Percentiles rank a stretch among this genome's conserved stretches.
phyloP scores from a whole-genome alignment of 1,284 basidiomycete species.

The Moniliophthora roreri region DNA sequence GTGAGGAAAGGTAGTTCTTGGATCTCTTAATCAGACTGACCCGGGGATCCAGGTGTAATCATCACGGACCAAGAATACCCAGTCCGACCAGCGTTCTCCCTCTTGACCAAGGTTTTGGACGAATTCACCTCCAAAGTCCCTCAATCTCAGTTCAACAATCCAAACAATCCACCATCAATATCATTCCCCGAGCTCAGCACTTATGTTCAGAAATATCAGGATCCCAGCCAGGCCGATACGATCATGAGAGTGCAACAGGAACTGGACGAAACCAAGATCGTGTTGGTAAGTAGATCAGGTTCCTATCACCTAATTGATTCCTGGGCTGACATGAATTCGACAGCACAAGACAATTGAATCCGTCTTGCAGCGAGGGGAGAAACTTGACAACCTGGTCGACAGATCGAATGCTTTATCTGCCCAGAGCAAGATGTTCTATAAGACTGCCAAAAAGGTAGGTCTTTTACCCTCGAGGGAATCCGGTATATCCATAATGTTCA shows the following conservation, averaged over 20 bases:
- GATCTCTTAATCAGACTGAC: conserved; percentile 1
- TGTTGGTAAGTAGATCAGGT: conserved; percentile 70
- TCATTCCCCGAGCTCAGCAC: conserved; percentile 73
- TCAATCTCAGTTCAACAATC: conserved; percentile 63
- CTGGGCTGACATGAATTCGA: not conserved
- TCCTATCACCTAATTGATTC: not conserved
- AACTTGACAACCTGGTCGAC: conserved; percentile 96
- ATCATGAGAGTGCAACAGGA: conserved; percentile 99
- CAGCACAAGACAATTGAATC: conserved; percentile 99
- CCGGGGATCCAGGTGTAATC: conserved; percentile 67
- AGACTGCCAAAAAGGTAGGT: conserved; percentile 88
- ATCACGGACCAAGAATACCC: conserved; percentile 98
- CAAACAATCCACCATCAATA: conserved; percentile 60
- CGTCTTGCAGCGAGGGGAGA: conserved; percentile 95
- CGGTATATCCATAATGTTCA: not conserved
- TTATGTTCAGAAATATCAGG: conserved; percentile 94
- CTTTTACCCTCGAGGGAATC: conserved; percentile 7
- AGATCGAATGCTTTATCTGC: conserved; percentile 88
- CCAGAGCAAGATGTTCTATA: conserved; percentile 95
- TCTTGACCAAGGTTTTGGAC: conserved; percentile 93
- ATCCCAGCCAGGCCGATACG: conserved; percentile 96
- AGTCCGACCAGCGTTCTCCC: conserved; percentile 92
- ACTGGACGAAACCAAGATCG: conserved; percentile 98
- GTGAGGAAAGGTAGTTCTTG: conserved; percentile 39
- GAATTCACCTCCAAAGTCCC: conserved; percentile 87